A percentile compares a stretch with the other conserved stretches of the same genome.
Conservation (phyloP, 192 early-diverging fungal species). For the Dimargaris verticillata region DNA sequence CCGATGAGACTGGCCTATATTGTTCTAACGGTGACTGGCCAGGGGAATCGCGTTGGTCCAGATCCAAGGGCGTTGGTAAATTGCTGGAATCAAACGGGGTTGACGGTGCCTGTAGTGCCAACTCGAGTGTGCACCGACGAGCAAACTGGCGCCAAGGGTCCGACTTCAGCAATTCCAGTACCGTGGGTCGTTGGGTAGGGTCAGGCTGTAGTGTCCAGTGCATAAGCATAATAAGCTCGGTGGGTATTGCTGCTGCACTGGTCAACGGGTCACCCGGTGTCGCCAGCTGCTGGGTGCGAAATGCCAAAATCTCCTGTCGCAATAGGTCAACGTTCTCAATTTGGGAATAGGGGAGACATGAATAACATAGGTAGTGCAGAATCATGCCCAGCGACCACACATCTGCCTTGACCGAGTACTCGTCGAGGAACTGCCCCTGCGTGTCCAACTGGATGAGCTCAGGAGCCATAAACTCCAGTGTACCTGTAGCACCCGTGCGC, state of each 20-base stretch:
- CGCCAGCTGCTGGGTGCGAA: conserved; percentile 18
- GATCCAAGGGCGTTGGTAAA: too few species aligned
- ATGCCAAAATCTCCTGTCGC: conserved; percentile 56
- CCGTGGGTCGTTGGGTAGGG: conserved; percentile 12
- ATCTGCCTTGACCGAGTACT: conserved; percentile 74
- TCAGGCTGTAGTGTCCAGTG: neutral
- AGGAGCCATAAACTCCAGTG: conserved; percentile 88
- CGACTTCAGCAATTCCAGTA: neutral
- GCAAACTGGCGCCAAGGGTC: too few species aligned
- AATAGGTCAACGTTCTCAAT: conserved; percentile 82
- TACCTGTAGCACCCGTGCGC: conserved; percentile 90
- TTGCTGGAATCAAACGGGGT: too few species aligned
- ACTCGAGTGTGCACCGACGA: too few species aligned
- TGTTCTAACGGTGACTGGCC: too few species aligned
- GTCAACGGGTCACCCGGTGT: neutral
- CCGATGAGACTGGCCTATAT: too few species aligned
- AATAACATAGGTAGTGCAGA: conserved; percentile 81
- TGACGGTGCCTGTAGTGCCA: too few species aligned
- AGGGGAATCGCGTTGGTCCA: too few species aligned
- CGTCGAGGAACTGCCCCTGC: conserved; percentile 49
- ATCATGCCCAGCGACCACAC: conserved; percentile 94
- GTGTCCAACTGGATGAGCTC: conserved; percentile 44
- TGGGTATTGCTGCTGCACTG: neutral
- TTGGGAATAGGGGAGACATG: conserved; percentile 60
- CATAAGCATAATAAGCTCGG: neutral